A percentile compares a stretch with the other conserved stretches of the same genome.
Evolutionary conservation across 176 grass and related monocot species (phyloP).

Genomic region (Carex parvula): DNA sequence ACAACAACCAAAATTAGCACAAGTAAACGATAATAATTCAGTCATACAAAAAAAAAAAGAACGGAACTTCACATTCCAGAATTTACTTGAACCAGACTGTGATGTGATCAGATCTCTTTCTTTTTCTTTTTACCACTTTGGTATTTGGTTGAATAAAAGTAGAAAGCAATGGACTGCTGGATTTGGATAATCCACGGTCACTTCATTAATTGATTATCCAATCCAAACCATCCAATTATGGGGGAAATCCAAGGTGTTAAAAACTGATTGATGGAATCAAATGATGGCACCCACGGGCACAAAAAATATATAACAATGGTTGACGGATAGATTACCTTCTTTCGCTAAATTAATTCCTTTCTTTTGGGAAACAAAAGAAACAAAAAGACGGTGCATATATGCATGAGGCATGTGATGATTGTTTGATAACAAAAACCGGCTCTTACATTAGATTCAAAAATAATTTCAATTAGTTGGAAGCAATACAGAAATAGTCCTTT

Average conservation of each 20-base stretch:
- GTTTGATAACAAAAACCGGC: background rate
- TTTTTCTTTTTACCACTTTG: background rate
- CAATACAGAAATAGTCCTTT: background rate
- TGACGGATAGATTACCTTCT: background rate
- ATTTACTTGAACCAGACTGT: background rate
- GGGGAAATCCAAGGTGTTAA: background rate
- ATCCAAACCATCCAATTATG: background rate
- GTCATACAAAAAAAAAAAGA: background rate
- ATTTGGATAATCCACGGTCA: background rate
- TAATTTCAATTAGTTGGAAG: background rate
- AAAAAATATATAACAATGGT: background rate
- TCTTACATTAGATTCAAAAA: background rate
- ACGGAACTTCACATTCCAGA: slow-evolving; percentile 1
- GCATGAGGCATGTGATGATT: background rate
- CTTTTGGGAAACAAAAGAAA: background rate
- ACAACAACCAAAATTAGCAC: background rate
- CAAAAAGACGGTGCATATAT: background rate
- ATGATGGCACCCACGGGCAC: background rate
- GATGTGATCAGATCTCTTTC: background rate
- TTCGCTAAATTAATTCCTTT: background rate
- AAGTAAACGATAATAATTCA: background rate
- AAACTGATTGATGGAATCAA: background rate
- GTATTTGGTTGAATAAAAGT: background rate
- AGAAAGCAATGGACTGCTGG: background rate
- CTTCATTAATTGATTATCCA: background rate